Evolutionary conservation across 768 basidiomycete species (phyloP), one percentile per base, ranked within the genome.

Genomic region (Lentinula raphanica): DNA sequence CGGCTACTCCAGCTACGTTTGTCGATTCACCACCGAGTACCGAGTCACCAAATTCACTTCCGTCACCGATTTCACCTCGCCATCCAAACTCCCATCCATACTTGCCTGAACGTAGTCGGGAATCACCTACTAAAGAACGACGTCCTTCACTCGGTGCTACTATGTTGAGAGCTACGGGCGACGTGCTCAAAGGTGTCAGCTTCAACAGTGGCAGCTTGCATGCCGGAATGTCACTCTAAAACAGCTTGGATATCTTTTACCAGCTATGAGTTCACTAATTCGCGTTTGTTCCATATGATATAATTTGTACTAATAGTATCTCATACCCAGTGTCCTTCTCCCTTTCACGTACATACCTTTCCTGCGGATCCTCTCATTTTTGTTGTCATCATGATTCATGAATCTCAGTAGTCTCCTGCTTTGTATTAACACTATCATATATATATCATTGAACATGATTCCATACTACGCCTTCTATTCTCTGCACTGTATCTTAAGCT

Each of bases 121-220:
- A 36, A 38, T 40, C 40, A 5, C 15, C 7, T 17, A n/a, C 44
- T 17, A 56, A 56, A 45, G 31, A 56, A 46, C 54, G 54, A 40
- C 36, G 42, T 17, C 42, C 54, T 3, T 56, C 54, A 9, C 45
- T 56, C 25, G 39, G 40, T 17, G 11, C 54, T 27, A 40, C 40
- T 4, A 28, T 56, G 8, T 25, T 56, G 12, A 40, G 54, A 28
- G 44, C 54, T 19, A 46, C 40, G 6, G 42, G 40, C 11, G 54
- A 56, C 15, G 29, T 56, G 23, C 40, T 56, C 19, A 56, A 45
- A 25, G 54, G 54, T 15, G 38, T 56, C 21, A 56, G 42, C 54
- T 25, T 39, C 4, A 40, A 21, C 19, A 12, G 38, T 29, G 53
- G 53, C 38, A 21, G 35, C n/a, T 5, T n/a, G 21, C 29, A 31